A percentile compares a stretch with the other conserved stretches of the same genome.
Conservation (phyloP, 768 basidiomycete species). For the Rhodotorula taiwanensis region DNA sequence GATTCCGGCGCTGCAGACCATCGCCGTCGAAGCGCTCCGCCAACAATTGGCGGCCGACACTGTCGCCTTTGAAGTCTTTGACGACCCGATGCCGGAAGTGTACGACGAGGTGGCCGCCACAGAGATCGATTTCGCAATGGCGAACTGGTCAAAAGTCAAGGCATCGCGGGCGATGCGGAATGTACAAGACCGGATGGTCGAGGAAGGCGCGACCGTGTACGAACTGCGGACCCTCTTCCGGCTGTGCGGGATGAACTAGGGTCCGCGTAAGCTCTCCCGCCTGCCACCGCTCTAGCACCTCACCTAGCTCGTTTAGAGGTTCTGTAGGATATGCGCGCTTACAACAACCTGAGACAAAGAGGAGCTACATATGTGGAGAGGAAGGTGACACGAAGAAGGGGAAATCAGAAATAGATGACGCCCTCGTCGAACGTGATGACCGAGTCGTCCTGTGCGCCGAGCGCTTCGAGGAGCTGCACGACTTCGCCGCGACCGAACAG, state of each 20-base stretch:
- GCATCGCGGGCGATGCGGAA: not conserved
- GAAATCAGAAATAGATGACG: constrained; percentile 8
- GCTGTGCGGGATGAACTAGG: not conserved
- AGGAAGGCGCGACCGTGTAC: not conserved
- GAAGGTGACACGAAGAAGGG: not conserved
- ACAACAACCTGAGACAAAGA: not conserved
- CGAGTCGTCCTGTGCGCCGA: constrained; percentile 18
- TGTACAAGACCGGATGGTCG: not conserved
- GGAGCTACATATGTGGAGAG: too few species aligned
- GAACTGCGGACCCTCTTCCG: constrained; percentile 10
- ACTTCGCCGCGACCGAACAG: constrained; percentile 19
- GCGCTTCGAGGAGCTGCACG: constrained; percentile 10
- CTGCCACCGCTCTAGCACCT: too few species aligned
- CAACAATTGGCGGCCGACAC: not conserved
- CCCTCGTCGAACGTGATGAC: constrained; percentile 20
- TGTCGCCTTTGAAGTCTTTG: constrained; percentile 8
- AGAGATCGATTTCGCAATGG: constrained; percentile 1
- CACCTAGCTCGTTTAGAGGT: too few species aligned
- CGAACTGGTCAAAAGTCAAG: not conserved
- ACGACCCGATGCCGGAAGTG: not conserved
- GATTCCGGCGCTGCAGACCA: not conserved
- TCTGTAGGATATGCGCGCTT: too few species aligned
- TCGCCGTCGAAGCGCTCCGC: constrained; percentile 1
- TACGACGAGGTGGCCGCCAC: constrained; percentile 8
- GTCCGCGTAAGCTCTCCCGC: too few species aligned